Base-by-base conservation (phyloP, 2,329 filamentous ascomycete genomes). In the Colletotrichum salicis region DNA sequence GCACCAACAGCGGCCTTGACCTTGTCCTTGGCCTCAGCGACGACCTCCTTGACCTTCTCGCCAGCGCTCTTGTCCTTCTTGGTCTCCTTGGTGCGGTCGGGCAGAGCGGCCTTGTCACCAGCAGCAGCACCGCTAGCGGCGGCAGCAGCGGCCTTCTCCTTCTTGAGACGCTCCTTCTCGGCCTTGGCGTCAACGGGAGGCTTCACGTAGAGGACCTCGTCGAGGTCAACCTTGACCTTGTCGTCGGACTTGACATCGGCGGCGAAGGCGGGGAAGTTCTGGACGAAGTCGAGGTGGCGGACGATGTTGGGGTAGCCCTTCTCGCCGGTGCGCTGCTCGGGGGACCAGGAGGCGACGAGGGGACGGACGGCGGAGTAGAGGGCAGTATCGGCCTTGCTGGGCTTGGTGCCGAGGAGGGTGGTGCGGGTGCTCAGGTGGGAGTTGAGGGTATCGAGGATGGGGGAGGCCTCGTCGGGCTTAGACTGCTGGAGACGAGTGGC, bases 161-260 rank as follows among this genome's bases (percentile, higher is more conserved):
- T 97, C 92, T 97, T 98, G 84, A 96, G 90, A 59, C 93, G 91
- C 88, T 98, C 95, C 87, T 98, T 98, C 88, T 98, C 96, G 68
- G 95, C 95, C 88, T 97, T 97, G 77, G 93, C 91, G 76, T 97
- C 95, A 73, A 96, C 90, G 24, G 93, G 93, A 76, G 96, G 96
- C 85, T 96, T 96, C 77, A 95, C 92, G 81, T 95, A 95, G 74
- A 94, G 88, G 71, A 98, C 89, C 77, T 95, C 92, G 77, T 95
- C 91, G 62, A 90, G 85, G 81, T 98, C 91, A 76, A 98, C 89
- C 76, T 85, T 84, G 78, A 98, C 84, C 87, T 96, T 97, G 79
- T 96, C 91, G 64, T 84, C 87, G 15, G 92, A 90, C 73, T 88
- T 86, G 75, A 97, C 84, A 73, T 89, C 88, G 72, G 97, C 86